Conservation (phyloP, 208 protist species). For the Crithidia thermophila region DNA sequence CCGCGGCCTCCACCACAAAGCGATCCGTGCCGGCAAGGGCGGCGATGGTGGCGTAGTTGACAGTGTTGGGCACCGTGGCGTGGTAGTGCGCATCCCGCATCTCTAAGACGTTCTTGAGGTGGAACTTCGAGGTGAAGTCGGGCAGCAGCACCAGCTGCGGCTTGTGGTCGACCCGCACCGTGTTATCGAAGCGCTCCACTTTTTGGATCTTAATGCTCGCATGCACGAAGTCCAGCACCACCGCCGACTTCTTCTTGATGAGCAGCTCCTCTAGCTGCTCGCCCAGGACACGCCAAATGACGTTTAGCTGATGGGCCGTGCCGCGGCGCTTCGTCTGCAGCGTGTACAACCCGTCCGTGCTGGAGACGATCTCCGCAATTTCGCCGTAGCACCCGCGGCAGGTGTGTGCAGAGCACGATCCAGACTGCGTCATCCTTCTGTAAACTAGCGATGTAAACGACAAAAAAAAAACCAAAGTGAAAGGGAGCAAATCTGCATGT, state of each 20-base stretch:
- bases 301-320: constrained; percentile 55
- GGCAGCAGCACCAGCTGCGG: constrained; percentile 81
- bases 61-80: constrained; percentile 48
- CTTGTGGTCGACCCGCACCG: constrained; percentile 60
- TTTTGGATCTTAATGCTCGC: constrained; percentile 81
- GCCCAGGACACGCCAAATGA: constrained; percentile 73
- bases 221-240: constrained; percentile 79
- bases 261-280: constrained; percentile 68
- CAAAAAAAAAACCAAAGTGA: constrained; percentile 6
- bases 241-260: constrained; percentile 59
- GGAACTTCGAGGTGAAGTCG: constrained; percentile 87
- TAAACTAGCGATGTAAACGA: not conserved
- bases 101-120: constrained; percentile 74
- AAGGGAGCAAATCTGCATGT: no score
- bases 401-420: constrained; percentile 37
- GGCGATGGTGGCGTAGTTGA: constrained; percentile 56
- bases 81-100: constrained; percentile 85
- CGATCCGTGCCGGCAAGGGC: constrained; percentile 49
- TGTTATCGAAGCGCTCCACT: constrained; percentile 51
- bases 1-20: constrained; percentile 72
- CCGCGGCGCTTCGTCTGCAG: constrained; percentile 64
- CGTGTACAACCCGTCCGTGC: constrained; percentile 54
- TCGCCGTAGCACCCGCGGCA: constrained; percentile 82
- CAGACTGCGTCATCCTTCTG: constrained; percentile 12
- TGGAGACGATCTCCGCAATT: constrained; percentile 69